Conservation (phyloP, 2,329 filamentous ascomycete species). For the Teratosphaeria zuluensis region DNA sequence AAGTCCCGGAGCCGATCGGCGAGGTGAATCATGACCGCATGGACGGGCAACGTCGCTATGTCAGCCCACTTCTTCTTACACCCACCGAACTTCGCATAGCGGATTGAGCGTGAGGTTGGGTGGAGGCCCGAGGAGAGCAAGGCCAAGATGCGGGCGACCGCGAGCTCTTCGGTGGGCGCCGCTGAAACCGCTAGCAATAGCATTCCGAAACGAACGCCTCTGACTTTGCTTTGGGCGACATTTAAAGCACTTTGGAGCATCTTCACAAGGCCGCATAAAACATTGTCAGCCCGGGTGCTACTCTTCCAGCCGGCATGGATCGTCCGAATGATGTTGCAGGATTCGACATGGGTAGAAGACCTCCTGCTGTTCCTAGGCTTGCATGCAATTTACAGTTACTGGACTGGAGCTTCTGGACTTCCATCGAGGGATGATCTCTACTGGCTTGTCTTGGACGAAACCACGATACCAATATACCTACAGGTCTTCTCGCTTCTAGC, state of each 20-base stretch:
- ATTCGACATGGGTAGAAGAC: slow-evolving; percentile 19
- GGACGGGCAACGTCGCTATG: background rate
- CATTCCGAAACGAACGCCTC: slow-evolving; percentile 3
- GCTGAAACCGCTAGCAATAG: background rate
- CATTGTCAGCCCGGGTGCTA: slow-evolving; percentile 19
- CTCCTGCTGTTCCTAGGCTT: slow-evolving; percentile 14
- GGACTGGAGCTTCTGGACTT: slow-evolving; percentile 16
- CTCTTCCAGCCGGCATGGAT: slow-evolving; percentile 24
- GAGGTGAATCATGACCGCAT: background rate
- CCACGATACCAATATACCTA: slow-evolving; percentile 14
- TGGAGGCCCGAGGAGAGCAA: background rate
- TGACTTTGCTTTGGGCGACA: slow-evolving; percentile 17
- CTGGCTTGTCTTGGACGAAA: slow-evolving; percentile 8
- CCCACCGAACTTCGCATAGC: background rate
- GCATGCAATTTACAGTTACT: slow-evolving; percentile 16
- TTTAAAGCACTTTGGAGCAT: slow-evolving; percentile 22
- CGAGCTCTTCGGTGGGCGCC: background rate
- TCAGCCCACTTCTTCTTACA: background rate
- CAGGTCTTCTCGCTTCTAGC: slow-evolving; percentile 19
- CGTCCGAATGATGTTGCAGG: slow-evolving; percentile 11
- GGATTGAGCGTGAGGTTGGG: background rate
- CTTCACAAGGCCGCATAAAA: slow-evolving; percentile 21
- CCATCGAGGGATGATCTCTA: slow-evolving; percentile 3
- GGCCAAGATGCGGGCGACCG: slow-evolving; percentile 1
- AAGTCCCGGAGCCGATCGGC: background rate